Conservation (phyloP, 768 basidiomycete genomes). For the Tricholoma sp. region DNA sequence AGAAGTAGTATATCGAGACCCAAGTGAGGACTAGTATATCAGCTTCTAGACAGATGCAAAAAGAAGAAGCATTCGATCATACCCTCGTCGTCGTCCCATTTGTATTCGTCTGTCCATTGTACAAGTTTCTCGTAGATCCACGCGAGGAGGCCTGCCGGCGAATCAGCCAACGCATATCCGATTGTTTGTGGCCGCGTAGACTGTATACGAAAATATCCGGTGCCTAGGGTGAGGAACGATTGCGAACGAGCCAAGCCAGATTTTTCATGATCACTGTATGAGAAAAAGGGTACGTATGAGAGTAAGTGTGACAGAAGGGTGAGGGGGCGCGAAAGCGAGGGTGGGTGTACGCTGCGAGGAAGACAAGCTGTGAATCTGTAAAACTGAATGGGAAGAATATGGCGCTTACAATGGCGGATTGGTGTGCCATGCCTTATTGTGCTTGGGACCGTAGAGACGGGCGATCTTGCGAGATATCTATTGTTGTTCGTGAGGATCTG, state of each 20-base stretch:
- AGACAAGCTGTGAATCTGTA: too few relatives aligned
- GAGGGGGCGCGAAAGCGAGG: constrained; percentile 19
- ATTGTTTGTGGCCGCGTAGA: constrained; percentile 47
- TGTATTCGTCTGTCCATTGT: constrained; percentile 47
- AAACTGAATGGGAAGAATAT: too few relatives aligned
- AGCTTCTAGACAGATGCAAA: too few relatives aligned
- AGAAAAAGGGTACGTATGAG: constrained; percentile 12
- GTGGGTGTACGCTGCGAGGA: too few relatives aligned
- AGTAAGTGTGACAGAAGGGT: constrained; percentile 22
- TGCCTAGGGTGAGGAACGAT: too few relatives aligned
- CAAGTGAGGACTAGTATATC: constrained; percentile 63
- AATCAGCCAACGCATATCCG: constrained; percentile 52
- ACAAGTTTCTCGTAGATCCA: constrained; percentile 53
- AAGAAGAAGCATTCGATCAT: too few relatives aligned
- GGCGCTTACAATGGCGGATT: constrained; percentile 37
- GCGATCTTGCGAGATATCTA: constrained; percentile 23
- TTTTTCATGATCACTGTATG: constrained; percentile 27
- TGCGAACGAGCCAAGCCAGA: too few relatives aligned
- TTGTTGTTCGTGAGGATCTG: too few relatives aligned
- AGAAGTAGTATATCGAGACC: constrained; percentile 58
- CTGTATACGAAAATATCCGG: too few relatives aligned
- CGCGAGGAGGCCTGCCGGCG: constrained; percentile 30
- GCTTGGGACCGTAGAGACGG: constrained; percentile 23
- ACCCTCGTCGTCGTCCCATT: constrained; percentile 58
- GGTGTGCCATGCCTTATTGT: constrained; percentile 47